phyloP scores from a whole-genome alignment of 176 grass and related monocot genomes.

The Hordeum marinum region DNA sequence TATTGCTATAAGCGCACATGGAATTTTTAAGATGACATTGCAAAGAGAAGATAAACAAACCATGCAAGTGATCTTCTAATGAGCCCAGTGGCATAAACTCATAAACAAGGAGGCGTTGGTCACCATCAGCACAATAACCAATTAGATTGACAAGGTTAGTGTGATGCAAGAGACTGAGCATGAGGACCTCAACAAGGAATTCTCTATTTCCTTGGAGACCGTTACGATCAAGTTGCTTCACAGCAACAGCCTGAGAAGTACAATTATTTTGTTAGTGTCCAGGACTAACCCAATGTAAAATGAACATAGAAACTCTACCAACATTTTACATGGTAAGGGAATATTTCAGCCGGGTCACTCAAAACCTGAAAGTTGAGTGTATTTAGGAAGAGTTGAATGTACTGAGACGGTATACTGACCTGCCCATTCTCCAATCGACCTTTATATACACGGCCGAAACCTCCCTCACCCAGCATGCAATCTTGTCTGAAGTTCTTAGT shows the following conservation, averaged over 20 bases:
- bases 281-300: conserved; percentile 7
- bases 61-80: conserved; percentile 91
- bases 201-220: conserved; percentile 92
- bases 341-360: conserved; percentile 6
- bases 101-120: conserved; percentile 88
- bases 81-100: conserved; percentile 96
- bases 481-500: conserved; percentile 88
- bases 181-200: conserved; percentile 90
- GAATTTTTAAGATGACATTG: conserved; percentile 19
- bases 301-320: conserved; percentile 6
- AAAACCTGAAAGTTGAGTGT: neutral
- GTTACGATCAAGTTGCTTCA: conserved; percentile 90
- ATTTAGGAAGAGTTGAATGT: conserved; percentile 6
- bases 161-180: conserved; percentile 88
- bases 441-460: conserved; percentile 79
- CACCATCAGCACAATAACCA: conserved; percentile 91
- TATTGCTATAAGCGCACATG: neutral
- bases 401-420: conserved; percentile 26
- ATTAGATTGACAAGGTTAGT: conserved; percentile 85
- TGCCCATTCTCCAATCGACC: conserved; percentile 75
- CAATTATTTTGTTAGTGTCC: conserved; percentile 19
- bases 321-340: conserved; percentile 7
- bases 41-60: conserved; percentile 47
- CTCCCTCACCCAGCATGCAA: conserved; percentile 72
- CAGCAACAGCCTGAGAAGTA: conserved; percentile 63